These are phyloP conservation scores for Barbarea vulgaris DNA, from an alignment of 345 rosid species.

Conservation along the genomic window DNA sequence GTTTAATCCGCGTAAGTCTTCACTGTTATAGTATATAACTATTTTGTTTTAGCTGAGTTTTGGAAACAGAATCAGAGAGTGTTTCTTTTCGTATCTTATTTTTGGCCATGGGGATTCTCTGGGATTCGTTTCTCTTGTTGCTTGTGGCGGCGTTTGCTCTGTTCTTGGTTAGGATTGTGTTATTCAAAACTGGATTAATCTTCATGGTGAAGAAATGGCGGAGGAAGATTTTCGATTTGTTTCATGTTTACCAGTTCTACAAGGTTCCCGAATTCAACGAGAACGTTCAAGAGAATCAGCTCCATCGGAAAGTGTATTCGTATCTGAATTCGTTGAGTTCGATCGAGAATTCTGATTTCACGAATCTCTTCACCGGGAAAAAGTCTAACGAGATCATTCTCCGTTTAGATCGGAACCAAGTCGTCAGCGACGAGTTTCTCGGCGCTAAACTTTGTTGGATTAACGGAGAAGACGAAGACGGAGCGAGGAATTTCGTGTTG, in stretches of 20 bases:
- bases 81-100: not conserved
- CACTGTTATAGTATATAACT: slow-evolving; percentile 1
- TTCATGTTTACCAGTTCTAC: slow-evolving; percentile 68
- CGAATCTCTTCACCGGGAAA: slow-evolving; percentile 77
- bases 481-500: slow-evolving; percentile 50
- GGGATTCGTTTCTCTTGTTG: slow-evolving; percentile 35
- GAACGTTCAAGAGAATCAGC: slow-evolving; percentile 61
- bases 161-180: slow-evolving; percentile 46
- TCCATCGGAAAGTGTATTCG: slow-evolving; percentile 50
- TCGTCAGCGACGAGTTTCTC: slow-evolving; percentile 67
- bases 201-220: slow-evolving; percentile 54
- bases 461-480: slow-evolving; percentile 42
- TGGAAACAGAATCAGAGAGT: not conserved
- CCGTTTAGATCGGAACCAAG: slow-evolving; percentile 65
- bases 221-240: slow-evolving; percentile 49
- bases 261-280: slow-evolving; percentile 76
- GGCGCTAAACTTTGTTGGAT: slow-evolving; percentile 82
- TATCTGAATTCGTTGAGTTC: slow-evolving; percentile 71
- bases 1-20: not conserved
- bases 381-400: slow-evolving; percentile 65
- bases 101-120: slow-evolving; percentile 43
- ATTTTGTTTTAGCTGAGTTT: not conserved
- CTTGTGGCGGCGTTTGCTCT: not conserved
- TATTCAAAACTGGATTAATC: slow-evolving; percentile 66
- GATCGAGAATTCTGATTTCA: slow-evolving; percentile 75